Evolutionary conservation across 2,329 filamentous ascomycete genomes (phyloP).

Genomic region (Shiraia sp.): DNA sequence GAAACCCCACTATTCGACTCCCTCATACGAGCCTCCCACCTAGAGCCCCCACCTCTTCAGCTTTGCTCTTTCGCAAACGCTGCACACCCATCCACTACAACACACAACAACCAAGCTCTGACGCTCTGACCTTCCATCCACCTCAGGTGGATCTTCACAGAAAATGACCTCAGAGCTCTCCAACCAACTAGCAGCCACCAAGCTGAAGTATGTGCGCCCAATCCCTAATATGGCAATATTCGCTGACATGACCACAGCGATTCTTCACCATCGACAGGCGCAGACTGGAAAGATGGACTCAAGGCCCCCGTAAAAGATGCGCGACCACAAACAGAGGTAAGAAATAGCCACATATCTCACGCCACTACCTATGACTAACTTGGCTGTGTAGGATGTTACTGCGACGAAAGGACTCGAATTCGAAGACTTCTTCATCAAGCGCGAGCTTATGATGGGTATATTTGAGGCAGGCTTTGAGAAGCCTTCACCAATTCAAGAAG

Average conservation of each 20-base stretch:
- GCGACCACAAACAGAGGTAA: slow-evolving; percentile 79
- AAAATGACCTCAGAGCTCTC: slow-evolving; percentile 56
- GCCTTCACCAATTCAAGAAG: slow-evolving; percentile 98
- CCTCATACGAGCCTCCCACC: slow-evolving; percentile 14
- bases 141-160: slow-evolving; percentile 31
- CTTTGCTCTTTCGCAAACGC: slow-evolving; percentile 21
- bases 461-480: slow-evolving; percentile 99
- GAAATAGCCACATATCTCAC: slow-evolving; percentile 9
- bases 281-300: slow-evolving; percentile 75
- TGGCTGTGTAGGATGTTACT: slow-evolving; percentile 79
- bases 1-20: slow-evolving; percentile 18
- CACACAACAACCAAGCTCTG: slow-evolving; percentile 12
- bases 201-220: slow-evolving; percentile 48
- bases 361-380: slow-evolving; percentile 6
- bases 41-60: slow-evolving; percentile 20
- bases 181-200: slow-evolving; percentile 61
- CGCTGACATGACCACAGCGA: slow-evolving; percentile 47
- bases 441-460: slow-evolving; percentile 96
- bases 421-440: slow-evolving; percentile 93
- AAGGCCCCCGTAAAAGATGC: slow-evolving; percentile 75
- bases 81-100: slow-evolving; percentile 17
- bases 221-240: background rate
- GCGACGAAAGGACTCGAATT: slow-evolving; percentile 97
- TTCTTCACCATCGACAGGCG: slow-evolving; percentile 50
- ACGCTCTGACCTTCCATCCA: slow-evolving; percentile 20